Percentiles rank a stretch among this genome's conserved stretches.
Evolutionary conservation across 179 eudicot genomes (phyloP).

Genomic region (Beta corolliflora): DNA sequence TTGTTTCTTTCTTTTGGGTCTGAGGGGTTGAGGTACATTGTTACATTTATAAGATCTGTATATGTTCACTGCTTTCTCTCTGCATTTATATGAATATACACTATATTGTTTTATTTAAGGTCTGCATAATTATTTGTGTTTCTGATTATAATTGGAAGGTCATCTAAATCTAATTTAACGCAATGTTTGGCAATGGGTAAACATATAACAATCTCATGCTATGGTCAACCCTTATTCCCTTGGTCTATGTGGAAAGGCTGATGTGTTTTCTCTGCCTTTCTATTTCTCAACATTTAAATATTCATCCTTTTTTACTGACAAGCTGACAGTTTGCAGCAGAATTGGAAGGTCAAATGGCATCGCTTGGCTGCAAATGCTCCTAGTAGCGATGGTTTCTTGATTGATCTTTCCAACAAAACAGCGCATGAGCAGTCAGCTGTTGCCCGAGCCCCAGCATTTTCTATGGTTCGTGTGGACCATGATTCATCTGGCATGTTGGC

Average conservation of each 20-base stretch:
- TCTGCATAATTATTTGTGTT: not conserved
- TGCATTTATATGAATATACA: not conserved
- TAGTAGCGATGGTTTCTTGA: constrained; percentile 88
- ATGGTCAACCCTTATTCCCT: not conserved
- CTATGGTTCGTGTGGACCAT: constrained; percentile 81
- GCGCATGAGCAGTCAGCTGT: constrained; percentile 50
- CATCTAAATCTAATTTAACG: not conserved
- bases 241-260: not conserved
- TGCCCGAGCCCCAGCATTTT: constrained; percentile 65
- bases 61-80: not conserved
- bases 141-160: not conserved
- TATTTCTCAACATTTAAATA: constrained; percentile 6
- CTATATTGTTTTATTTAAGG: not conserved
- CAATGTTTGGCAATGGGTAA: not conserved
- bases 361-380: constrained; percentile 74
- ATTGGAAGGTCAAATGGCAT: constrained; percentile 95
- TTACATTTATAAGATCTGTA: not conserved
- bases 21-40: no score
- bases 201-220: not conserved
- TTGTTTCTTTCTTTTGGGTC: not conserved
- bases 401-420: constrained; percentile 76
- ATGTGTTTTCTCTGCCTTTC: not conserved
- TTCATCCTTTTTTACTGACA: constrained; percentile 30
- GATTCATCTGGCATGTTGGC: constrained; percentile 90
- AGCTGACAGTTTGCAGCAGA: constrained; percentile 83